Conservation (phyloP, 192 early-diverging fungal genomes). For the Podila horticola region DNA sequence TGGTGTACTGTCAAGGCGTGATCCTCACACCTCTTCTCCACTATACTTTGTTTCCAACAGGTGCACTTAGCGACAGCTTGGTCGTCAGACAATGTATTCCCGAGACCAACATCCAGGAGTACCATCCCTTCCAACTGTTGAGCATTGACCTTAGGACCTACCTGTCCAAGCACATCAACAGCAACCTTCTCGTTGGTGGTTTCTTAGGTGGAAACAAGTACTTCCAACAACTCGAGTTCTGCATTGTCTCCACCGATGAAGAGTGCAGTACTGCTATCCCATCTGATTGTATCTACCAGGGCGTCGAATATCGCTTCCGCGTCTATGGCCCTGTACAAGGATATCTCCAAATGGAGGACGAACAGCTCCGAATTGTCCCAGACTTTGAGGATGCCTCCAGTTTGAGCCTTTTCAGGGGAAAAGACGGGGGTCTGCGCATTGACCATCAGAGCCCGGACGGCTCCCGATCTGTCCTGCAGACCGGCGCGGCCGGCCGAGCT, state of each 20-base stretch:
- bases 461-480: background rate
- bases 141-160: background rate
- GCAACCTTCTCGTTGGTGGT: background rate
- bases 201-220: background rate
- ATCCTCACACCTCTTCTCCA: too few species aligned
- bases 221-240: background rate
- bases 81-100: background rate
- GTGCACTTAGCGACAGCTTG: too few species aligned
- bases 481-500: background rate
- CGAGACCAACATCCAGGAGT: conserved; percentile 1
- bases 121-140: background rate
- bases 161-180: background rate
- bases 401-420: background rate
- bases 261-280: background rate
- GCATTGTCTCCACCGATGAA: background rate
- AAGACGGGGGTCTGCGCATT: conserved; percentile 15
- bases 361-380: background rate
- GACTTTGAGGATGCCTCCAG: background rate
- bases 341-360: background rate
- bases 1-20: too few species aligned
- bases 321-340: too few species aligned
- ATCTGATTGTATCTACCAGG: background rate
- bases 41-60: too few species aligned
- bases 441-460: background rate
- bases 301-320: background rate